Percentiles rank a stretch among this genome's conserved stretches.
Conservation (phyloP, 2,329 filamentous ascomycete species). For the Biscogniauxia sp. region DNA sequence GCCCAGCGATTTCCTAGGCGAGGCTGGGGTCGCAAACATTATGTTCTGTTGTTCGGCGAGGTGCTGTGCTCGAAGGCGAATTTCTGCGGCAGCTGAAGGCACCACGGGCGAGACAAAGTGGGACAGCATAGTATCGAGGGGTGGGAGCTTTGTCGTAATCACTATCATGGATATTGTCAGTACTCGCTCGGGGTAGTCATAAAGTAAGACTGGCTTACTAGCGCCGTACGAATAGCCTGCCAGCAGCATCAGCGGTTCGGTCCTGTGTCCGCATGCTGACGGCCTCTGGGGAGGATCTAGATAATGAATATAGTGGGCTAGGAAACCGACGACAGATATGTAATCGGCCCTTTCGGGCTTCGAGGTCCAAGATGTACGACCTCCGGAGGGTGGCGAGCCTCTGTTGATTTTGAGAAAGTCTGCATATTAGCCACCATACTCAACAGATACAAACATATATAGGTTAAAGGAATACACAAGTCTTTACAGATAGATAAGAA, state of each 20-base stretch:
- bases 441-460: too few species aligned
- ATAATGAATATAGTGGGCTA: conserved; percentile 68
- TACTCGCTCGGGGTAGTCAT: background rate
- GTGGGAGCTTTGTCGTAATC: conserved; percentile 71
- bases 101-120: conserved; percentile 52
- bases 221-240: conserved; percentile 91
- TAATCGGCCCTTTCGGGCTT: conserved; percentile 82
- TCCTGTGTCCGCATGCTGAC: conserved; percentile 1
- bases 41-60: conserved; percentile 63
- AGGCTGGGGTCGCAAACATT: conserved; percentile 37
- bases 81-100: conserved; percentile 64
- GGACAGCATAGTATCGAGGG: conserved; percentile 56
- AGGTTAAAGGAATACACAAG: background rate
- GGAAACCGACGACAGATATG: conserved; percentile 75
- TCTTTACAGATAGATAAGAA: background rate
- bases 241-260: conserved; percentile 44
- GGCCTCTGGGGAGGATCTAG: conserved; percentile 45
- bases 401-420: conserved; percentile 43
- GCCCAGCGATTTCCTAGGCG: conserved; percentile 36
- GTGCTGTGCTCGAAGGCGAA: conserved; percentile 66
- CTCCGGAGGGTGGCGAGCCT: conserved; percentile 71
- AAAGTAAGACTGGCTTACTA: conserved; percentile 18
- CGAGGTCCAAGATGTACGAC: conserved; percentile 83
- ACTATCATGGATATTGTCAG: conserved; percentile 37
- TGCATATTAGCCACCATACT: background rate